Percentiles rank a stretch among this genome's conserved stretches.
These are phyloP conservation scores for Guadua angustifolia DNA, from an alignment of 176 grass and related monocot genomes.

Conservation along the genomic window DNA sequence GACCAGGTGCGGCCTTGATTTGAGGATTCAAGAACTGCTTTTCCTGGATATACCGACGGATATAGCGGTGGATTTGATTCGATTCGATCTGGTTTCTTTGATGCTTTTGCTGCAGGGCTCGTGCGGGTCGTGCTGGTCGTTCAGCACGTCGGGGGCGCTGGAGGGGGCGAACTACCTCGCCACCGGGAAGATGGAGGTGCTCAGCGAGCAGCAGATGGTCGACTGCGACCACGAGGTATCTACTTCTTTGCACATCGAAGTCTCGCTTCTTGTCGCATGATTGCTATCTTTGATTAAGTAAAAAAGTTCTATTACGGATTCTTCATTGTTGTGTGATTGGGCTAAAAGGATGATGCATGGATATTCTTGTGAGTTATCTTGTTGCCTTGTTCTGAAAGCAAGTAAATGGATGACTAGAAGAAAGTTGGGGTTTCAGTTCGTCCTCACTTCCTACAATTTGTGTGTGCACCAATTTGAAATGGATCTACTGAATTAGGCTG, in stretches of 20 bases:
- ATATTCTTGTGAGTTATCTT: background rate
- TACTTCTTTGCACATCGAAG: background rate
- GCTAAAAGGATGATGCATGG: background rate
- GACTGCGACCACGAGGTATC: constrained; percentile 88
- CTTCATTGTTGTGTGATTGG: background rate
- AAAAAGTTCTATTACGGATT: background rate
- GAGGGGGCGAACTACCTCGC: constrained; percentile 81
- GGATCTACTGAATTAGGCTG: background rate
- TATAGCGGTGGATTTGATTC: background rate
- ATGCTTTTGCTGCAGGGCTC: constrained; percentile 57
- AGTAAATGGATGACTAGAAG: background rate
- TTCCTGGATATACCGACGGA: background rate
- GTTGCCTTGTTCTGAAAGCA: background rate
- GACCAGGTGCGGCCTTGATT: constrained; percentile 59
- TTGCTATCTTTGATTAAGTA: background rate
- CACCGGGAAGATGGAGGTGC: constrained; percentile 74
- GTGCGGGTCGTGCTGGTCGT: constrained; percentile 92
- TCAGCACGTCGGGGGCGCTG: constrained; percentile 77
- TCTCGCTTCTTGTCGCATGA: background rate
- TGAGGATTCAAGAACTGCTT: background rate
- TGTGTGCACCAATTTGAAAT: background rate
- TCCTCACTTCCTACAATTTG: background rate
- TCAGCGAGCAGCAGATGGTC: constrained; percentile 89
- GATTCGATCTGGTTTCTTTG: background rate
- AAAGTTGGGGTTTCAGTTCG: background rate